A percentile compares a stretch with the other conserved stretches of the same genome.
These are phyloP conservation scores for Geum urbanum DNA, from an alignment of 306 rosid species.

Conservation along the genomic window DNA sequence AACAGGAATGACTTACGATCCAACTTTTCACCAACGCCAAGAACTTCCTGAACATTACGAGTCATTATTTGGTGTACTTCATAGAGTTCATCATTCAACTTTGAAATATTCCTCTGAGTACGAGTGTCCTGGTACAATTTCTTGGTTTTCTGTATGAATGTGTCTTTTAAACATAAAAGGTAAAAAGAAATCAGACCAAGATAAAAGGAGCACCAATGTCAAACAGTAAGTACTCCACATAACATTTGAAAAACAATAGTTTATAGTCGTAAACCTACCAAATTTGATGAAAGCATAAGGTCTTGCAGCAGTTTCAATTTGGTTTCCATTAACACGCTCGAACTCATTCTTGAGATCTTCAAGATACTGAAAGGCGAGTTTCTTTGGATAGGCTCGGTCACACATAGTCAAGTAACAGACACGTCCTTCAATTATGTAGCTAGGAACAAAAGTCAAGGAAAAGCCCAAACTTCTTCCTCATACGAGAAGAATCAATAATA, in stretches of 20 bases:
- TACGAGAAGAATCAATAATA: slow-evolving; percentile 2
- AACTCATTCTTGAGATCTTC: slow-evolving; percentile 96
- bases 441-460: slow-evolving; percentile 57
- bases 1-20: slow-evolving; percentile 67
- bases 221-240: slow-evolving; percentile 8
- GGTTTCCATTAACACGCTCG: slow-evolving; percentile 87
- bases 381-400: slow-evolving; percentile 96
- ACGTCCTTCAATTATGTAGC: slow-evolving; percentile 91
- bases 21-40: slow-evolving; percentile 99
- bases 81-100: slow-evolving; percentile 95
- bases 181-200: slow-evolving; percentile 26
- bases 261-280: slow-evolving; percentile 46
- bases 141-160: slow-evolving; percentile 95
- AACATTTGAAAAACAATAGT: neutral
- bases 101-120: slow-evolving; percentile 93
- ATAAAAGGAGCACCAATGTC: slow-evolving; percentile 1
- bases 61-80: slow-evolving; percentile 99
- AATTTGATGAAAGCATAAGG: slow-evolving; percentile 99
- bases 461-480: slow-evolving; percentile 20
- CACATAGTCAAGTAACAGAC: slow-evolving; percentile 99
- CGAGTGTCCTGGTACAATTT: slow-evolving; percentile 96
- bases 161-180: slow-evolving; percentile 51
- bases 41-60: slow-evolving; percentile 98
- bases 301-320: slow-evolving; percentile 98
- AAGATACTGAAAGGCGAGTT: slow-evolving; percentile 98